These are phyloP conservation scores for Mortierella sp. DNA, from an alignment of 371 early-diverging fungal species.

Conservation along the genomic window DNA sequence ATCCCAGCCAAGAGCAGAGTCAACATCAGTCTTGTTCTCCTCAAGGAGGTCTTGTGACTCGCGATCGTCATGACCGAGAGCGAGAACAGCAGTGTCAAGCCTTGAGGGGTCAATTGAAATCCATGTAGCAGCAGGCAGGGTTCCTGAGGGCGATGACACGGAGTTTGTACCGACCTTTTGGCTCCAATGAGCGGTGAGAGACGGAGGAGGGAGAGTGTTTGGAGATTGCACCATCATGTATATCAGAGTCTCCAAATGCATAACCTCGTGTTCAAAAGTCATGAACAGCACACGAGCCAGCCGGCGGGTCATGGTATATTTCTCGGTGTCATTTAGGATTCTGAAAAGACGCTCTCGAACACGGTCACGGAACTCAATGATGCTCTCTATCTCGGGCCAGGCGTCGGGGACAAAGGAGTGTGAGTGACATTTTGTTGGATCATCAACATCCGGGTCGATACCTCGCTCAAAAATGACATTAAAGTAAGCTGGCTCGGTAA, in stretches of 20 bases:
- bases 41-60: slow-evolving; percentile 60
- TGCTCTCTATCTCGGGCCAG: slow-evolving; percentile 81
- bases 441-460: slow-evolving; percentile 92
- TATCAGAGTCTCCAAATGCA: slow-evolving; percentile 90
- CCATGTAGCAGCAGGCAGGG: slow-evolving; percentile 21
- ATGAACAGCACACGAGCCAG: slow-evolving; percentile 81
- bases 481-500: slow-evolving; percentile 73
- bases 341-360: slow-evolving; percentile 69
- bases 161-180: neutral
- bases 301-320: slow-evolving; percentile 57
- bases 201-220: slow-evolving; percentile 33
- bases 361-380: slow-evolving; percentile 74
- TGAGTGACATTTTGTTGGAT: slow-evolving; percentile 79
- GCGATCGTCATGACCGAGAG: slow-evolving; percentile 71
- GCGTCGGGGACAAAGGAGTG: slow-evolving; percentile 84
- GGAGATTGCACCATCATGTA: slow-evolving; percentile 87
- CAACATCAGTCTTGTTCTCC: slow-evolving; percentile 21
- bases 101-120: slow-evolving; percentile 31
- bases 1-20: slow-evolving; percentile 86
- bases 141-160: neutral
- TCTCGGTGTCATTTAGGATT: slow-evolving; percentile 60
- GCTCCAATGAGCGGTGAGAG: slow-evolving; percentile 35
- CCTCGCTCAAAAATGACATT: slow-evolving; percentile 92
- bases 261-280: slow-evolving; percentile 92
- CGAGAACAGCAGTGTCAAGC: slow-evolving; percentile 50